Base-by-base conservation (phyloP, 495 filamentous ascomycete species). In the Penicillium argentinense region DNA sequence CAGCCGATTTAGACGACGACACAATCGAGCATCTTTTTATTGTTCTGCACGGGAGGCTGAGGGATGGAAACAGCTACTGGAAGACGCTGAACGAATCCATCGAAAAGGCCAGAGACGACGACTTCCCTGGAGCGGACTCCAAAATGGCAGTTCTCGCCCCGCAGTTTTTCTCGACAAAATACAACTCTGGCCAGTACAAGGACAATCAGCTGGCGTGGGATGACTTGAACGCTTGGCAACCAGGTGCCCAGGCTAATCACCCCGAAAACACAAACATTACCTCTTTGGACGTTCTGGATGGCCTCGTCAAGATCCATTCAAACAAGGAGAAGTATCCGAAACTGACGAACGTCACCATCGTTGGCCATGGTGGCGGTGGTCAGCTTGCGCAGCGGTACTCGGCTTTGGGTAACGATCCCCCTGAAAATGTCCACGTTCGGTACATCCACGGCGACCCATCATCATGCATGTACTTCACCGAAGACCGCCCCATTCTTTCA, bases 391-490 rank as follows among this genome's bases (percentile, higher is more conserved):
- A 53, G 24, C 50, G 50, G 22, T 53, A 53, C 38, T 42, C 50
- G 12, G 43, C 39, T 32, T 14, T 53, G 28, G 50, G 29, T 38
- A 42, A 47, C 18, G 39, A 47, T 39, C 21, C 50, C 16, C 50
- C 50, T 17, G 50, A 47, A 1, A 47, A 53, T 39, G 50, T 53
- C n/a, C 50, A 53, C 39, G 38, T 53, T 38, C 50, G 50, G 19
- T 53, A 53, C 37, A 53, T 53, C 22, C 50, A 53, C 43, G 50
- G 50, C 18, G 50, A 53, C 39, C 44, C 50, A 44, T 53, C 50
- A 2, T 53, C 50, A 9, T 53, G 50, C 14, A 47, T 53, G 23
- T 53, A 53, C 30, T 53, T 53, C 32, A 53, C 50, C 19, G 43
- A 47, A 19, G 38, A 53, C 43, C 43, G 50, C 1, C 50, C 50